Conservation (phyloP, 176 grass and related monocot species). For the Musa troglodytarum region DNA sequence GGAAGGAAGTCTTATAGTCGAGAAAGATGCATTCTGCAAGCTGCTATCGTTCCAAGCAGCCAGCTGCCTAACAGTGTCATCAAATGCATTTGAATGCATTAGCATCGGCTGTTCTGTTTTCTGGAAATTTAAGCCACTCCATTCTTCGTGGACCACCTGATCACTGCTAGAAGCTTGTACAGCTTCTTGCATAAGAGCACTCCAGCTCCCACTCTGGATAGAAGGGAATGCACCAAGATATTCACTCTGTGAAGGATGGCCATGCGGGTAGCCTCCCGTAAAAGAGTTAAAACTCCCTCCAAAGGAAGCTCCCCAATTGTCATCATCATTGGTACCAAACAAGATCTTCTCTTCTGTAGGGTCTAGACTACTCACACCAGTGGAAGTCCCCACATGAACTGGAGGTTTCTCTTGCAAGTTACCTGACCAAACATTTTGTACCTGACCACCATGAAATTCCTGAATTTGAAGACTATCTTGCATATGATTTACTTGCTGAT, state of each 20-base stretch:
- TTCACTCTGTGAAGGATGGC: slow-evolving; percentile 44
- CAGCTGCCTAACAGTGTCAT: slow-evolving; percentile 29
- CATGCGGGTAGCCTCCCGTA: slow-evolving; percentile 21
- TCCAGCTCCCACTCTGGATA: slow-evolving; percentile 85
- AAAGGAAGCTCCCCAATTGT: slow-evolving; percentile 74
- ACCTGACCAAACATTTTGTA: slow-evolving; percentile 34
- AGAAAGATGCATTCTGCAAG: slow-evolving; percentile 27
- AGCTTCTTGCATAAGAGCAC: slow-evolving; percentile 95
- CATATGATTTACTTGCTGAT: slow-evolving; percentile 45
- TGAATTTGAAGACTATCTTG: slow-evolving; percentile 44
- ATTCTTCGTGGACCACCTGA: slow-evolving; percentile 66
- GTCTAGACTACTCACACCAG: slow-evolving; percentile 68
- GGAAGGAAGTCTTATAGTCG: slow-evolving; percentile 15
- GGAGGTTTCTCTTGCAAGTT: slow-evolving; percentile 46
- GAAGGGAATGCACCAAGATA: slow-evolving; percentile 54
- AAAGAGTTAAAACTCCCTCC: slow-evolving; percentile 34
- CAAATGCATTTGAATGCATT: slow-evolving; percentile 28
- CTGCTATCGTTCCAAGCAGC: slow-evolving; percentile 29
- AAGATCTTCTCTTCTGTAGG: slow-evolving; percentile 86
- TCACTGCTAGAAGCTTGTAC: slow-evolving; percentile 74
- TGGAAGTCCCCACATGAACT: slow-evolving; percentile 36
- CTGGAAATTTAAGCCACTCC: slow-evolving; percentile 62
- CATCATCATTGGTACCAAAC: slow-evolving; percentile 50
- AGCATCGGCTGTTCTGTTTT: slow-evolving; percentile 43
- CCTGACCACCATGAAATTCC: slow-evolving; percentile 42